Base-by-base conservation (phyloP, 2,329 filamentous ascomycete genomes). In the Niveomyces coronatus region DNA sequence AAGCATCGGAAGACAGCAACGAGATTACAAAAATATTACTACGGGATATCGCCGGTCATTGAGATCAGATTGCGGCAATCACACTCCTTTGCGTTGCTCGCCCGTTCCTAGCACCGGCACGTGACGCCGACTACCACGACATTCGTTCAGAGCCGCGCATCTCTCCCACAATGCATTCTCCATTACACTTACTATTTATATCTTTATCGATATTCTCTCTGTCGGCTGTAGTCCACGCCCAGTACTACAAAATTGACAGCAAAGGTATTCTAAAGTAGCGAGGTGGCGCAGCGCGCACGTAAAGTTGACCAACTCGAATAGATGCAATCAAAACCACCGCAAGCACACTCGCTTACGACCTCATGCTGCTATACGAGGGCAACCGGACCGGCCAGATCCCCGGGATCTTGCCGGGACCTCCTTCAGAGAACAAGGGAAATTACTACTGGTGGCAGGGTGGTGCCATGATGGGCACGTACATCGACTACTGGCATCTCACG, bases 371-470 rank as follows among this genome's bases (percentile, higher is more conserved):
- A 49, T 68, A 67, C 51, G 57, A 59, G 40, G 64, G 64, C 39
- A 62, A 67, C 40, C 46, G 57, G 37, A 51, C 61, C 2, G 65
- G 67, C 35, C 53, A 60, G 48, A 65, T 62, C 9, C 67, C 68
- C 11, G 68, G 68, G 33, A 70, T 71, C 44, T 52, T 71, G 11
- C 67, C 67, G 6, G 67, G 67, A 0, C 68, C 68, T 38, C 67
- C 68, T 4, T 26, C 41, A 8, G 41, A 43, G 7, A 29, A 33
- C 15, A 43, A 43, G 16, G 71, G 71, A 45, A 65, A 71, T 44
- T 81, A 80, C 54, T 84, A 83, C 64, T 85, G 80, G 80, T 85
- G 80, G 80, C 76, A 85, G 53, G 76, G 75, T 5, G 74, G 76
- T 37, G 74, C 76, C 11, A 66, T 85, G 60, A 82, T 81, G 68